Evolutionary conservation across 495 filamentous ascomycete species (phyloP).

Genomic region (Podospora tetraspora): DNA sequence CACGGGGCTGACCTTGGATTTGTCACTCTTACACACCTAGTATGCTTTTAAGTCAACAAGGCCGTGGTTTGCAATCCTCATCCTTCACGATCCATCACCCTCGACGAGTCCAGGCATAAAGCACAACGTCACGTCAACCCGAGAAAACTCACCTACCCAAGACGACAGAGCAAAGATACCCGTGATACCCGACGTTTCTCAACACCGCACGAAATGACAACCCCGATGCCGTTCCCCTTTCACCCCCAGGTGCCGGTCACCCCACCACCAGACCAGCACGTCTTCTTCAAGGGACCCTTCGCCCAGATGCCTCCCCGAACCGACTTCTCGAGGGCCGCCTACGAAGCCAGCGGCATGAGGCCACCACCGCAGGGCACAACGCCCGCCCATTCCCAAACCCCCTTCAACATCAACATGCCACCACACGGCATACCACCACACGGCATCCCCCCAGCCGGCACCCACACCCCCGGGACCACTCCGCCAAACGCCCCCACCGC

Average conservation of each 20-base stretch:
- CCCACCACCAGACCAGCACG: conserved; percentile 28
- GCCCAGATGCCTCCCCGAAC: conserved; percentile 8
- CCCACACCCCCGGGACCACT: neutral
- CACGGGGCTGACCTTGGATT: conserved; percentile 3
- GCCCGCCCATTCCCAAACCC: neutral
- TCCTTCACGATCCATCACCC: neutral
- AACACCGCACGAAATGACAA: conserved; percentile 16
- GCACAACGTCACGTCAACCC: neutral
- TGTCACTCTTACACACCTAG: conserved; percentile 3
- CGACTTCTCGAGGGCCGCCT: conserved; percentile 6
- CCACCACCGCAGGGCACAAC: neutral
- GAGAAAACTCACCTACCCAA: neutral
- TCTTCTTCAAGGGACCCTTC: conserved; percentile 21
- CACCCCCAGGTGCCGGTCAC: conserved; percentile 27
- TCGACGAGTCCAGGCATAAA: neutral
- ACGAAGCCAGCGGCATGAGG: conserved; percentile 9
- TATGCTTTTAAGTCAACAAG: neutral
- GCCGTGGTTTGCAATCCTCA: neutral
- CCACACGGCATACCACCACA: neutral
- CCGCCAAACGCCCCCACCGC: neutral
- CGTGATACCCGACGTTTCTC: neutral
- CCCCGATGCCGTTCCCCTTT: conserved; percentile 25
- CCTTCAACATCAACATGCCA: conserved; percentile 4
- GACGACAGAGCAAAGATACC: neutral
- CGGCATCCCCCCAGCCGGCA: neutral